Evolutionary conservation across 1,139 yeast species (phyloP).

Genomic region (Magnusiomyces tetraspermus): DNA sequence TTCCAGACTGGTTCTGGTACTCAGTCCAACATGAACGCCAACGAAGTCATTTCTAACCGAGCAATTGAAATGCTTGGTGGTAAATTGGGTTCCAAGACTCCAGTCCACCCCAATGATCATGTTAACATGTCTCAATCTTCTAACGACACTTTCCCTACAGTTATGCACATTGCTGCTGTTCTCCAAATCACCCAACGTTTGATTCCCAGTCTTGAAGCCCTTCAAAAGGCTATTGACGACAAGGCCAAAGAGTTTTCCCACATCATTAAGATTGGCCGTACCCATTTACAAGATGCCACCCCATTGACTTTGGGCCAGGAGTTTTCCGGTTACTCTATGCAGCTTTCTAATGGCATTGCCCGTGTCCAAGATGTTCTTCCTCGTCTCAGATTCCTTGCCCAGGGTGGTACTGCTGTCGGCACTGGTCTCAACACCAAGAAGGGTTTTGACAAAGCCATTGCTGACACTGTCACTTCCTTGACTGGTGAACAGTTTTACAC

Average conservation of each 20-base stretch:
- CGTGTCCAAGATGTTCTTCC: slow-evolving; percentile 73
- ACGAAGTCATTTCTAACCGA: slow-evolving; percentile 95
- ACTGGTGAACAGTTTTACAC: slow-evolving; percentile 85
- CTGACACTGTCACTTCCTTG: slow-evolving; percentile 65
- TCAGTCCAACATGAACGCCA: slow-evolving; percentile 97
- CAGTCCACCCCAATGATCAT: slow-evolving; percentile 97
- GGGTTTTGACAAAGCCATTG: slow-evolving; percentile 81
- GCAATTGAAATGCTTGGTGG: slow-evolving; percentile 96
- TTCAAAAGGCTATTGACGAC: slow-evolving; percentile 65
- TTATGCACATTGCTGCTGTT: slow-evolving; percentile 98
- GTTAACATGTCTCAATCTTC: slow-evolving; percentile 98
- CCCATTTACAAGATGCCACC: slow-evolving; percentile 97
- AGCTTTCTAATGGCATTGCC: slow-evolving; percentile 78
- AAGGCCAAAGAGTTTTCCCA: slow-evolving; percentile 76
- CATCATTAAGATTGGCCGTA: slow-evolving; percentile 96
- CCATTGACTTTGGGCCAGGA: slow-evolving; percentile 97
- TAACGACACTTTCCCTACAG: slow-evolving; percentile 96
- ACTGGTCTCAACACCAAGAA: slow-evolving; percentile 90
- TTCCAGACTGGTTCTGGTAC: slow-evolving; percentile 99
- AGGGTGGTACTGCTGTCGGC: slow-evolving; percentile 99
- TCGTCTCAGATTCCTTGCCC: slow-evolving; percentile 75
- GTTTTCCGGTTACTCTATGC: slow-evolving; percentile 93
- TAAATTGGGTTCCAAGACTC: slow-evolving; percentile 75
- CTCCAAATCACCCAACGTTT: slow-evolving; percentile 68
- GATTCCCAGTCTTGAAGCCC: slow-evolving; percentile 66